A percentile compares a stretch with the other conserved stretches of the same genome.
phyloP scores from a whole-genome alignment of 768 basidiomycete species.

The Dentipellis sp. region DNA sequence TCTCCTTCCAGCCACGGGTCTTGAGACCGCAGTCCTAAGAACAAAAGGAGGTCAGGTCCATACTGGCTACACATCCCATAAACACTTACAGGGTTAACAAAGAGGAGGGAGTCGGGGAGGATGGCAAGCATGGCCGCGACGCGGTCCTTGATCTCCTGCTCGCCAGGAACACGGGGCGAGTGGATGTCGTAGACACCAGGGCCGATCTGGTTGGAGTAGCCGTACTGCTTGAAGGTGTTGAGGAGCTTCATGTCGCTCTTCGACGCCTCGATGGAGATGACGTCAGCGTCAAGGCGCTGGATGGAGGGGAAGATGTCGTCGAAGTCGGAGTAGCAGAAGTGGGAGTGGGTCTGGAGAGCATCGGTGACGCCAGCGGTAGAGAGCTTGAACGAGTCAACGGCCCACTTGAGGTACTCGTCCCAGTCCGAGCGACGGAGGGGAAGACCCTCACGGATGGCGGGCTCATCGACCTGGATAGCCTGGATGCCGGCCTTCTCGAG shows the following conservation, averaged over 20 bases:
- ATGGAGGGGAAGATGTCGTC: constrained; percentile 98
- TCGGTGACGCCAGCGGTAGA: constrained; percentile 93
- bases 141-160: constrained; percentile 91
- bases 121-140: constrained; percentile 76
- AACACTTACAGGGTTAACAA: constrained; percentile 73
- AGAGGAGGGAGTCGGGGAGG: constrained; percentile 73
- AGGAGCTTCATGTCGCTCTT: constrained; percentile 99
- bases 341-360: constrained; percentile 93
- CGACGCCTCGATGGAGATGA: constrained; percentile 97
- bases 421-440: constrained; percentile 95
- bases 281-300: constrained; percentile 93
- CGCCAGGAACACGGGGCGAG: constrained; percentile 93
- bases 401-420: constrained; percentile 95
- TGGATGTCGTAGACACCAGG: constrained; percentile 99
- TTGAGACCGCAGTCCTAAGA: constrained; percentile 88
- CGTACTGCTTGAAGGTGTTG: constrained; percentile 88
- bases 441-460: constrained; percentile 98
- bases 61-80: neutral
- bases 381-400: constrained; percentile 97
- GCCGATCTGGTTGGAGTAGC: constrained; percentile 95
- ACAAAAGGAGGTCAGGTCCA: constrained; percentile 4
- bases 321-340: constrained; percentile 99
- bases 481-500: constrained; percentile 94
- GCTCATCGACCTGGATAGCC: constrained; percentile 99
- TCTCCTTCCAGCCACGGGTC: constrained; percentile 98